Percentiles rank a stretch among this genome's conserved stretches.
Conservation (phyloP, 768 basidiomycete species). For the Hypholoma fasciculare region DNA sequence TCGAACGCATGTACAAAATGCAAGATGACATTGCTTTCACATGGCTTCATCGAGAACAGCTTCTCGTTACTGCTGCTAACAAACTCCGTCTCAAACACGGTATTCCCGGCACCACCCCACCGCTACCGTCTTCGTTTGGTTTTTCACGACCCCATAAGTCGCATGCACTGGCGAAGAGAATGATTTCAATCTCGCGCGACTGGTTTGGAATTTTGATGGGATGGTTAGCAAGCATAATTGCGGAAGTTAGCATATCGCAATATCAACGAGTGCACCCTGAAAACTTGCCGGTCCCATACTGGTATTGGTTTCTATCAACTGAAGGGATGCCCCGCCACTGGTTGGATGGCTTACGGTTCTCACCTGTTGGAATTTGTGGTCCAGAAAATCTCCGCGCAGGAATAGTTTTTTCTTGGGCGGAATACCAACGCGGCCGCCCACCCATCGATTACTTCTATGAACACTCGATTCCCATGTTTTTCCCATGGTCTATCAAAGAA, state of each 20-base stretch:
- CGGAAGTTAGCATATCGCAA: background rate
- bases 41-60: background rate
- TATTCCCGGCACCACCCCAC: background rate
- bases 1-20: background rate
- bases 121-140: background rate
- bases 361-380: background rate
- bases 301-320: background rate
- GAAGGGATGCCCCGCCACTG: background rate
- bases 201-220: slow-evolving; percentile 2
- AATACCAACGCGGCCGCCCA: background rate
- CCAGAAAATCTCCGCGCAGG: background rate
- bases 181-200: background rate
- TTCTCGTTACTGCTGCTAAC: background rate
- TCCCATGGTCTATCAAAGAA: background rate
- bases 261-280: background rate
- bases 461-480: background rate
- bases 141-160: background rate
- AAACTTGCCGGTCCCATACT: background rate
- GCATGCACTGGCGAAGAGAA: background rate
- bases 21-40: background rate
- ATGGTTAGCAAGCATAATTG: background rate
- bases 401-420: background rate
- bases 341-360: background rate
- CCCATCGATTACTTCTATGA: background rate
- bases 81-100: background rate